Conservation (phyloP, 345 rosid species). For the Citrus sp. region DNA sequence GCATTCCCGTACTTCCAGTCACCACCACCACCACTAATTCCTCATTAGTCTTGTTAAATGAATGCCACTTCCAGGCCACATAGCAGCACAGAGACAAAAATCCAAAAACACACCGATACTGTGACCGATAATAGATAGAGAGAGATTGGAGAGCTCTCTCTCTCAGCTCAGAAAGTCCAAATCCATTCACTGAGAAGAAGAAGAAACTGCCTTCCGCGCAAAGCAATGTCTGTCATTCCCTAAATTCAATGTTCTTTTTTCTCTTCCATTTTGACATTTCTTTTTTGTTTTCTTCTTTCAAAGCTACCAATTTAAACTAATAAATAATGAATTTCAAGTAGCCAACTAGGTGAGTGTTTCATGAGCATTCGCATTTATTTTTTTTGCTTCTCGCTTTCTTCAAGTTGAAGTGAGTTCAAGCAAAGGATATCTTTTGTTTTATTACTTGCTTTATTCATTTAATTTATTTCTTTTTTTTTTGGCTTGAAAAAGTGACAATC, state of each 20-base stretch:
- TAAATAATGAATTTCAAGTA: not conserved
- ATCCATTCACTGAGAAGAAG: slow-evolving; percentile 13
- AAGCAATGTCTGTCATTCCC: slow-evolving; percentile 41
- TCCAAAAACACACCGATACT: slow-evolving; percentile 28
- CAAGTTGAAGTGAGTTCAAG: slow-evolving; percentile 15
- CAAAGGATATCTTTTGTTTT: slow-evolving; percentile 9
- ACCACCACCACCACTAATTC: slow-evolving; percentile 15
- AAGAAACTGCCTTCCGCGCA: slow-evolving; percentile 30
- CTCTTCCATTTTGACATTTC: slow-evolving; percentile 22
- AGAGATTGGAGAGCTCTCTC: slow-evolving; percentile 6
- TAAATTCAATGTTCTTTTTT: slow-evolving; percentile 31
- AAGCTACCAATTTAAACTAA: not conserved
- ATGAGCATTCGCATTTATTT: slow-evolving; percentile 13
- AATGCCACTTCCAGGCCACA: slow-evolving; percentile 9
- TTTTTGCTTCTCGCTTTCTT: not conserved
- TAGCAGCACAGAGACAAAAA: not conserved
- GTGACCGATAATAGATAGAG: slow-evolving; percentile 27
- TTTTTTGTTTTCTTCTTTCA: not conserved
- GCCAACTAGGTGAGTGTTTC: slow-evolving; percentile 30
- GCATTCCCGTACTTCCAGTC: slow-evolving; percentile 7
- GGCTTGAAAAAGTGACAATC: slow-evolving; percentile 29
- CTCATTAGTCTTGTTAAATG: not conserved
- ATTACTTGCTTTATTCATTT: slow-evolving; percentile 13
- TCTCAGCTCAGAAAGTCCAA: not conserved
- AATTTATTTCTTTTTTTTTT: slow-evolving; percentile 25